Evolutionary conservation across 2,329 filamentous ascomycete species (phyloP).

Genomic region (Trichoderma sp.): DNA sequence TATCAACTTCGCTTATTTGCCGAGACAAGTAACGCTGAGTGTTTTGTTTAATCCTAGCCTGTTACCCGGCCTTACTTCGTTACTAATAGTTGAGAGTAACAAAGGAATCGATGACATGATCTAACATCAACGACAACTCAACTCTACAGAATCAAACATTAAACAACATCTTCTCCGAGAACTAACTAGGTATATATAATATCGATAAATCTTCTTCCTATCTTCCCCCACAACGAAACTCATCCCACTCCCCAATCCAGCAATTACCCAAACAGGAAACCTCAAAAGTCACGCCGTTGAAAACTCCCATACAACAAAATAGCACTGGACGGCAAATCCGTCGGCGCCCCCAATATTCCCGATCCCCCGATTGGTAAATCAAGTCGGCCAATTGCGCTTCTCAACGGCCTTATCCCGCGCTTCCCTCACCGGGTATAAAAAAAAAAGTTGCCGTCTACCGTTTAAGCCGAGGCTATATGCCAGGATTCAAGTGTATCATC

Average conservation of each 20-base stretch:
- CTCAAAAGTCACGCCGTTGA: neutral
- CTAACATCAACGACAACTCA: neutral
- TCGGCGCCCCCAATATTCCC: neutral
- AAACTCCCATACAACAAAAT: neutral
- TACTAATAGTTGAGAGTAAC: too few species aligned
- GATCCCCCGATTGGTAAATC: neutral
- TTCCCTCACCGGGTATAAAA: neutral
- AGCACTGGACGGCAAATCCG: neutral
- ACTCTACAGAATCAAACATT: neutral
- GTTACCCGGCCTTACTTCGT: too few species aligned
- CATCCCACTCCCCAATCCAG: neutral
- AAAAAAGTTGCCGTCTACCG: neutral
- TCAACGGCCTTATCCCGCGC: neutral
- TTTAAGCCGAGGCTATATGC: neutral
- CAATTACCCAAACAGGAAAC: neutral
- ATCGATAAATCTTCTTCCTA: neutral
- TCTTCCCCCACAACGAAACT: neutral
- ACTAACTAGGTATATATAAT: neutral
- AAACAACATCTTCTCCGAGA: neutral
- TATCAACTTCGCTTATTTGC: neutral
- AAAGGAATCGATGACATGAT: neutral
- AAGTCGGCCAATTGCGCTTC: conserved; percentile 2
- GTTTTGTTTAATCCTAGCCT: neutral
- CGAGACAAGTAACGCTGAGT: neutral
- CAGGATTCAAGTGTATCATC: neutral